phyloP scores from a whole-genome alignment of 495 filamentous ascomycete species.

The Aspergillus nidulans region DNA sequence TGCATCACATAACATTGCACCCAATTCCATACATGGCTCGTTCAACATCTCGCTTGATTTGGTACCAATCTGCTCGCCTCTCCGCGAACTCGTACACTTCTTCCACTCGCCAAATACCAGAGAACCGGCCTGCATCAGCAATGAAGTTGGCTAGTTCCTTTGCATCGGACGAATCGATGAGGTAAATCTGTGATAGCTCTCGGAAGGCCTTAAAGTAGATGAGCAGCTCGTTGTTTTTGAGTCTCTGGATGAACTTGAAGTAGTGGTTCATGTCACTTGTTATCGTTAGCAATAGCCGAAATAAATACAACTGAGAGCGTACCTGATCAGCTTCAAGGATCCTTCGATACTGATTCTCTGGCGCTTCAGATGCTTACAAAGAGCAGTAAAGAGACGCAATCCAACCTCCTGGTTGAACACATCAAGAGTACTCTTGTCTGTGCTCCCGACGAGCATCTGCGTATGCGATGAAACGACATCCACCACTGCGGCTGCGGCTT shows the following conservation, averaged over 20 bases:
- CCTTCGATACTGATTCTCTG: constrained; percentile 88
- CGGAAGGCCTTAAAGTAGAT: constrained; percentile 89
- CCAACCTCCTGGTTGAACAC: constrained; percentile 99
- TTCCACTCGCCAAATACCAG: constrained; percentile 88
- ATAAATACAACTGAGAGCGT: constrained; percentile 12
- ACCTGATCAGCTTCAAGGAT: constrained; percentile 86
- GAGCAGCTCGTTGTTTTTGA: constrained; percentile 77
- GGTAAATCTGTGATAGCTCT: constrained; percentile 91
- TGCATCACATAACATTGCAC: constrained; percentile 72
- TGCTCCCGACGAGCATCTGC: constrained; percentile 84
- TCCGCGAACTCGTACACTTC: constrained; percentile 98
- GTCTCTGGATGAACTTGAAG: constrained; percentile 72
- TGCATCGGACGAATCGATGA: constrained; percentile 81
- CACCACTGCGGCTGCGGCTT: constrained; percentile 74
- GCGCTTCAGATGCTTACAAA: constrained; percentile 96
- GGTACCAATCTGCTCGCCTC: constrained; percentile 89
- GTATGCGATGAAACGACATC: constrained; percentile 84
- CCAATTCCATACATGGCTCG: constrained; percentile 97
- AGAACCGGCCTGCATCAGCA: constrained; percentile 83
- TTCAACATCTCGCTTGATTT: constrained; percentile 82
- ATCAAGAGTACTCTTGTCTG: constrained; percentile 95
- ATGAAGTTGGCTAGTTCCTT: constrained; percentile 95
- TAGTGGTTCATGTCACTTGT: constrained; percentile 89
- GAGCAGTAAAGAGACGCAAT: constrained; percentile 77
- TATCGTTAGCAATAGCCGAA: constrained; percentile 10